phyloP scores from a whole-genome alignment of 257 asterid species.

The Echium plantagineum region DNA sequence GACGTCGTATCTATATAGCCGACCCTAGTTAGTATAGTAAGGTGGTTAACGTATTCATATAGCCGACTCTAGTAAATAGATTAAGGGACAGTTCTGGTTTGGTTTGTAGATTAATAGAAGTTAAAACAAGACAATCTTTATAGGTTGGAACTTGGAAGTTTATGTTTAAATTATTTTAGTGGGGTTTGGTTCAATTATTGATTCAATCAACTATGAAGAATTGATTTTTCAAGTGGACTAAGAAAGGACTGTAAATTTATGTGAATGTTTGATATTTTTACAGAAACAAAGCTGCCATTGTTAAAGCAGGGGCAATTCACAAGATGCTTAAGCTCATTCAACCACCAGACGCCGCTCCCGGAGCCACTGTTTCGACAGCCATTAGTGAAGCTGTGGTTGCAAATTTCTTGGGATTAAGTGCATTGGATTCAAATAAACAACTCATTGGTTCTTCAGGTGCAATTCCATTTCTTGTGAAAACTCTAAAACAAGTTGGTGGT shows the following conservation, averaged over 20 bases:
- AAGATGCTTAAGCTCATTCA: slow-evolving; percentile 62
- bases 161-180: neutral
- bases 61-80: too few relatives aligned
- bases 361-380: slow-evolving; percentile 38
- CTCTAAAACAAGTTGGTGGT: slow-evolving; percentile 18
- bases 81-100: too few relatives aligned
- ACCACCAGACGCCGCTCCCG: slow-evolving; percentile 16
- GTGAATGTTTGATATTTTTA: neutral
- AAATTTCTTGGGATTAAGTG: slow-evolving; percentile 78
- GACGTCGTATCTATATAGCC: too few relatives aligned
- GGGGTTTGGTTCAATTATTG: neutral
- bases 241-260: too few relatives aligned
- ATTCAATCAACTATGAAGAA: too few relatives aligned
- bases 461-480: slow-evolving; percentile 42
- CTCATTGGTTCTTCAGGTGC: slow-evolving; percentile 79
- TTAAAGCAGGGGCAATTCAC: slow-evolving; percentile 73
- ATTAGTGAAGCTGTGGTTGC: slow-evolving; percentile 33
- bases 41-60: too few relatives aligned
- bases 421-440: slow-evolving; percentile 67
- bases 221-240: too few relatives aligned
- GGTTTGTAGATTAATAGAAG: too few relatives aligned
- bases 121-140: too few relatives aligned
- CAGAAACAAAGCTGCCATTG: slow-evolving; percentile 88
- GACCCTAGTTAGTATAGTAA: too few relatives aligned
- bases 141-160: too few relatives aligned